Conservation (phyloP, 345 rosid genomes). For the thale cress (Arabidopsis thaliana) region TAIR10.1 NC_003070.9:24150001-24150500, state of each 20-base stretch:
- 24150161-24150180: background rate
- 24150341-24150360: slow-evolving; percentile 69
- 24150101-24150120: slow-evolving; percentile 36
- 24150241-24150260: slow-evolving; percentile 70
- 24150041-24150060: slow-evolving; percentile 68
- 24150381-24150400: slow-evolving; percentile 85
- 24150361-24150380: slow-evolving; percentile 78
- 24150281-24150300: slow-evolving; percentile 69
- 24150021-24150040: slow-evolving; percentile 73
- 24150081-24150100: slow-evolving; percentile 69
- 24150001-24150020: slow-evolving; percentile 60
- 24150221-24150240: slow-evolving; percentile 74
- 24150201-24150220: slow-evolving; percentile 52
- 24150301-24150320: slow-evolving; percentile 77
- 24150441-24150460: slow-evolving; percentile 83
- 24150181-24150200: slow-evolving; percentile 50
- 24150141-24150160: background rate
- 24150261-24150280: slow-evolving; percentile 84
- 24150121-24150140: background rate
- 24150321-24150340: slow-evolving; percentile 72
- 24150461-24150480: slow-evolving; percentile 81
- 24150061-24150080: slow-evolving; percentile 49
- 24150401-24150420: slow-evolving; percentile 83
- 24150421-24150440: slow-evolving; percentile 86
- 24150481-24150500: slow-evolving; percentile 72